These are phyloP conservation scores for Catunica adiposa DNA, from an alignment of 2,329 filamentous ascomycete species.

Conservation along the genomic window DNA sequence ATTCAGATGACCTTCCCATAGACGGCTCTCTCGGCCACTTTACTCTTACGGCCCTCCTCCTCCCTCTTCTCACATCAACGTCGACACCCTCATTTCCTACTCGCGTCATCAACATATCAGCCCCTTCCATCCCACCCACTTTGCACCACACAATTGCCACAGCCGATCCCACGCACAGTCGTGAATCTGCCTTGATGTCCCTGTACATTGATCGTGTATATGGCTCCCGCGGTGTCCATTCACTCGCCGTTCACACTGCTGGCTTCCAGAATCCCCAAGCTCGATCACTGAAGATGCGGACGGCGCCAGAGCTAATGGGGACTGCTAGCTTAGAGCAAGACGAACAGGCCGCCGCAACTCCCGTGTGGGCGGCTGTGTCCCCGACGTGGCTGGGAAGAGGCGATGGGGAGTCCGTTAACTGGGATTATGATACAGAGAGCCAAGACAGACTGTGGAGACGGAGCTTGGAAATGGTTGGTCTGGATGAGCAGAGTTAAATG, in stretches of 20 bases:
- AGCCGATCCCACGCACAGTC: background rate
- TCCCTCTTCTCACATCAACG: background rate
- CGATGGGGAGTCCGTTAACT: background rate
- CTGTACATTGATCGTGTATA: background rate
- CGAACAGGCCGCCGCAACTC: background rate
- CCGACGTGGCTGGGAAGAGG: background rate
- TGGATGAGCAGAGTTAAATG: background rate
- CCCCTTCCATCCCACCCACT: background rate
- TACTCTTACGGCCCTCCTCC: background rate
- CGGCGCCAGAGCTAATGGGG: background rate
- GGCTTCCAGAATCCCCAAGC: background rate
- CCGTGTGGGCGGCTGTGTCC: background rate
- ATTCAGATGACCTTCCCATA: background rate
- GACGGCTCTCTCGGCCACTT: background rate
- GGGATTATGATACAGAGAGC: background rate
- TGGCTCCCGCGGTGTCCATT: slow-evolving; percentile 1
- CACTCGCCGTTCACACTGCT: background rate
- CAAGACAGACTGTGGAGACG: background rate
- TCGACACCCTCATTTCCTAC: background rate
- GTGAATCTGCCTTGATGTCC: background rate
- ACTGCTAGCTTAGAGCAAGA: background rate
- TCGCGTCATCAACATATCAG: background rate
- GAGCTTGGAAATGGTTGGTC: background rate
- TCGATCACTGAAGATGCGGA: background rate
- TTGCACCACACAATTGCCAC: background rate